These are phyloP conservation scores for Collybia nuda DNA, from an alignment of 768 basidiomycete genomes.

Conservation along the genomic window DNA sequence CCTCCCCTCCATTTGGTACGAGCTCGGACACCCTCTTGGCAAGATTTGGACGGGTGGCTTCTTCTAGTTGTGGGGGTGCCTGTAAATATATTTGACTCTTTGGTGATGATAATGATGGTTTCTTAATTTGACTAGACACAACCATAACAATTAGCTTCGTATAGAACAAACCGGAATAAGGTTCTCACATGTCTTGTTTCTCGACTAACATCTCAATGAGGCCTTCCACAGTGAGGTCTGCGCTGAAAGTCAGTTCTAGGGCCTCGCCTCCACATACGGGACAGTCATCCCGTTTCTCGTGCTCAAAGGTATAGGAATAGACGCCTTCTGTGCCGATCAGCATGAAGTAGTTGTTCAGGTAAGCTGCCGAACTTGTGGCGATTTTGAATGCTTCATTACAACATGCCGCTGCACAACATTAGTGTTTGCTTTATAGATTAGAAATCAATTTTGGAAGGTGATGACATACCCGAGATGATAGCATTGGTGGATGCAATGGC, in stretches of 20 bases:
- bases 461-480: conserved; percentile 83
- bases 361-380: conserved; percentile 92
- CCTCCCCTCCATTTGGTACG: conserved; percentile 70
- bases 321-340: conserved; percentile 95
- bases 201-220: conserved; percentile 87
- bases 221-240: conserved; percentile 78
- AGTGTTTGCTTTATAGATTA: not conserved
- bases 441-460: too few species aligned
- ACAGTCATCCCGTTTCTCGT: conserved; percentile 89
- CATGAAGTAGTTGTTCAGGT: conserved; percentile 98
- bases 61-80: conserved; percentile 88
- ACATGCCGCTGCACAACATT: conserved; percentile 71
- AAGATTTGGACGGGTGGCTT: conserved; percentile 88
- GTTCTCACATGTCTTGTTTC: conserved; percentile 84
- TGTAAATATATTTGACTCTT: conserved; percentile 87
- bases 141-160: too few species aligned
- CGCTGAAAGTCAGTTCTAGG: conserved; percentile 67
- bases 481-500: conserved; percentile 99
- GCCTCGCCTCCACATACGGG: conserved; percentile 96
- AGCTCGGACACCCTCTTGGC: conserved; percentile 84
- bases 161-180: conserved; percentile 4
- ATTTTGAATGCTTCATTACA: conserved; percentile 99
- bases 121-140: conserved; percentile 85
- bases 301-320: conserved; percentile 97
- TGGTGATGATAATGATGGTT: conserved; percentile 83